A percentile compares a stretch with the other conserved stretches of the same genome.
phyloP scores from a whole-genome alignment of 1,139 yeast genomes.

The Sugiyamaella novakii region DNA sequence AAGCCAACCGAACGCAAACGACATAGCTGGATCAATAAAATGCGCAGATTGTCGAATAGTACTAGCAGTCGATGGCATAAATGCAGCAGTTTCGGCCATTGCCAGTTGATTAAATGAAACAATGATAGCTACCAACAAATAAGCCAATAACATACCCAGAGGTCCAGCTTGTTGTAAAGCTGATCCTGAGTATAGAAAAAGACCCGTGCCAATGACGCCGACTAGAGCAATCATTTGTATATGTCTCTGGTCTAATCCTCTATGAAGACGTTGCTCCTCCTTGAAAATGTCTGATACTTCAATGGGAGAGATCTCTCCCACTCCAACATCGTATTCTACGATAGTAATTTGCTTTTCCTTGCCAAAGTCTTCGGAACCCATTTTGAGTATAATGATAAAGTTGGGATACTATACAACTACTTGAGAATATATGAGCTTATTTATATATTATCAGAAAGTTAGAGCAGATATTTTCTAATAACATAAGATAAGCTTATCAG shows the following conservation, averaged over 20 bases:
- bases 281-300: slow-evolving; percentile 6
- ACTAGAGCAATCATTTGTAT: slow-evolving; percentile 76
- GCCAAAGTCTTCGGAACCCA: slow-evolving; percentile 1
- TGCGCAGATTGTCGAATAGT: slow-evolving; percentile 70
- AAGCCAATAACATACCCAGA: slow-evolving; percentile 71
- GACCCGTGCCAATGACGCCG: slow-evolving; percentile 80
- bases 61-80: slow-evolving; percentile 81
- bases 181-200: slow-evolving; percentile 75
- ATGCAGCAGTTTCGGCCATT: slow-evolving; percentile 79
- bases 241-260: slow-evolving; percentile 53
- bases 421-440: too few species aligned
- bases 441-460: not conserved
- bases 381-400: not conserved
- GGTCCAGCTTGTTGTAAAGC: slow-evolving; percentile 77
- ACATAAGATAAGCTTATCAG: too few species aligned
- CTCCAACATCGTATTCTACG: slow-evolving; percentile 3
- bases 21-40: slow-evolving; percentile 75
- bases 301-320: slow-evolving; percentile 4
- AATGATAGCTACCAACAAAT: slow-evolving; percentile 66
- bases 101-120: slow-evolving; percentile 76
- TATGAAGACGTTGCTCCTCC: slow-evolving; percentile 33
- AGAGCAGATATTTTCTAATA: not conserved
- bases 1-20: slow-evolving; percentile 81
- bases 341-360: slow-evolving; percentile 2
- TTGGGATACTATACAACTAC: too few species aligned